These are phyloP conservation scores for Leptographium galeiforme DNA, from an alignment of 2,329 filamentous ascomycete genomes.

Conservation along the genomic window DNA sequence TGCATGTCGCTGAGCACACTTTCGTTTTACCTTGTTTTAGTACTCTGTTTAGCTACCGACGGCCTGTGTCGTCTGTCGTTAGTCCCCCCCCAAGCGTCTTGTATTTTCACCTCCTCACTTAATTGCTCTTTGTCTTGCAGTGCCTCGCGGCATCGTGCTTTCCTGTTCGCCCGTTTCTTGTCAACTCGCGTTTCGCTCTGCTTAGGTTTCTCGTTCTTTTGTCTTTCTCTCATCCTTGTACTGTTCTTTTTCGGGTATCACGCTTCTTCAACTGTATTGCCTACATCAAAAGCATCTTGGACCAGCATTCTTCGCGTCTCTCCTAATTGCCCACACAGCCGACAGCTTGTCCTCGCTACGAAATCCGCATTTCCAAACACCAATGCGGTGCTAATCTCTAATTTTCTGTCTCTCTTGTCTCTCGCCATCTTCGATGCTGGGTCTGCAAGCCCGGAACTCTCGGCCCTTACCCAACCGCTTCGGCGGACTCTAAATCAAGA, in stretches of 20 bases:
- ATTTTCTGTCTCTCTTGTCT: neutral
- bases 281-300: too few species aligned
- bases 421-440: neutral
- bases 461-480: neutral
- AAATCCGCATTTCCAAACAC: neutral
- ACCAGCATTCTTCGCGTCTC: neutral
- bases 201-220: too few species aligned
- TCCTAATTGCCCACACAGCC: too few species aligned
- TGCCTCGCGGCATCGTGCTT: neutral
- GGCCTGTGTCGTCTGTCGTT: neutral
- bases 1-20: neutral
- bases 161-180: neutral
- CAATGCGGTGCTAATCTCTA: constrained; percentile 4
- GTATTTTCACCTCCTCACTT: neutral
- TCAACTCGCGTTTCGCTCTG: neutral
- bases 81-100: neutral
- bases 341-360: neutral
- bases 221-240: too few species aligned
- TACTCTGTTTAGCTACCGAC: neutral
- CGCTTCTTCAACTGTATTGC: too few species aligned
- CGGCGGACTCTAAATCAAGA: neutral
- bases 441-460: constrained; percentile 6
- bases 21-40: neutral
- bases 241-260: too few species aligned
- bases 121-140: neutral